Evolutionary conservation across 2,329 filamentous ascomycete species (phyloP).

Genomic region (Aureobasidium sp.): DNA sequence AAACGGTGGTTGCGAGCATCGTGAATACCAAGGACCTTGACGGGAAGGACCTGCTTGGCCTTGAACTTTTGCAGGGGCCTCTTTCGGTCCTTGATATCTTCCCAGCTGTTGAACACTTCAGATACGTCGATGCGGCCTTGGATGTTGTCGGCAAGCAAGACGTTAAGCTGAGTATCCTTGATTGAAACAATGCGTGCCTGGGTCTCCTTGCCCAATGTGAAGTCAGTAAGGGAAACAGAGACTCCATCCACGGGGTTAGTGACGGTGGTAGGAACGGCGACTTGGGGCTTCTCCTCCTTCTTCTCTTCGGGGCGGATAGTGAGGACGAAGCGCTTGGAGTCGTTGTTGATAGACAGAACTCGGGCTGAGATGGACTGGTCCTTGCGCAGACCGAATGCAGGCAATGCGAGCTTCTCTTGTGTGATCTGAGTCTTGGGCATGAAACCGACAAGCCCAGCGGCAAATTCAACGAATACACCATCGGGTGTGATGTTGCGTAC

Average conservation of each 20-base stretch:
- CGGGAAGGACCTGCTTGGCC: conserved; percentile 61
- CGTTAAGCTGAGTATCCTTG: conserved; percentile 88
- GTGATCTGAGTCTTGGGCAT: conserved; percentile 73
- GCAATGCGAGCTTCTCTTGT: conserved; percentile 58
- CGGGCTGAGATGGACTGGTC: conserved; percentile 68
- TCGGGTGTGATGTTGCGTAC: conserved; percentile 76
- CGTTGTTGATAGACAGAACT: conserved; percentile 64
- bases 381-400: conserved; percentile 72
- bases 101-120: conserved; percentile 81
- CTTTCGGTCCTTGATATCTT: conserved; percentile 77
- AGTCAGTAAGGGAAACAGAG: conserved; percentile 61
- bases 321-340: conserved; percentile 61
- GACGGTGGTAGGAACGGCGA: conserved; percentile 29
- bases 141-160: conserved; percentile 76
- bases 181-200: conserved; percentile 76
- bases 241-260: conserved; percentile 59
- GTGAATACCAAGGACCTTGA: conserved; percentile 78
- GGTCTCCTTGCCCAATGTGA: conserved; percentile 63
- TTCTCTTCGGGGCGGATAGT: conserved; percentile 45
- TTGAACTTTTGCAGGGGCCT: conserved; percentile 70
- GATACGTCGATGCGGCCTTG: conserved; percentile 92
- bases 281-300: conserved; percentile 27
- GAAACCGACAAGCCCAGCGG: conserved; percentile 66
- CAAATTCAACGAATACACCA: conserved; percentile 84
- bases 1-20: conserved; percentile 87